These are phyloP conservation scores for Dimargaris cristalligena DNA, from an alignment of 192 early-diverging fungal genomes.

Conservation along the genomic window DNA sequence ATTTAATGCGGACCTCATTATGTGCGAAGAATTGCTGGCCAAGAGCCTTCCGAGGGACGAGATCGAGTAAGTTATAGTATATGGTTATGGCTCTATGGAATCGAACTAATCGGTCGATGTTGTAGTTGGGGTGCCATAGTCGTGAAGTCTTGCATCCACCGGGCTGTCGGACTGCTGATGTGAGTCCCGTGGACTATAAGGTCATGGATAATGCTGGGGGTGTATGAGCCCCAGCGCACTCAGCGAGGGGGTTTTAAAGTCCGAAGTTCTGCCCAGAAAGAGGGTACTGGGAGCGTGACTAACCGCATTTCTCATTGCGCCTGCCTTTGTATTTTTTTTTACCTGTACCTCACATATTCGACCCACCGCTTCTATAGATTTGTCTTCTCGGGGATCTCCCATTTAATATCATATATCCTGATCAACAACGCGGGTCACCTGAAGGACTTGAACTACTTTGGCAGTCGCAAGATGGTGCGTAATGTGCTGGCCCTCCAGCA, in stretches of 20 bases:
- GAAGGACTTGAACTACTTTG: slow-evolving; percentile 45
- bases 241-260: too few species aligned
- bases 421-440: slow-evolving; percentile 49
- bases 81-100: too few species aligned
- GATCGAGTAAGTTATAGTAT: slow-evolving; percentile 40
- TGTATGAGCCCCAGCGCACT: too few species aligned
- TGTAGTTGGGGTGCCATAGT: too few species aligned
- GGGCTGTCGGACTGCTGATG: too few species aligned
- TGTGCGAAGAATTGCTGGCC: slow-evolving; percentile 53
- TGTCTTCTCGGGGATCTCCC: slow-evolving; percentile 66
- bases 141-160: too few species aligned
- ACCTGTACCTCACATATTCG: background rate
- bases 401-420: slow-evolving; percentile 52
- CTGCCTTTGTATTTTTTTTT: background rate
- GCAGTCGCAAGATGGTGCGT: slow-evolving; percentile 58
- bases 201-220: too few species aligned
- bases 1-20: slow-evolving; percentile 62
- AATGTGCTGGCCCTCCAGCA: slow-evolving; percentile 79
- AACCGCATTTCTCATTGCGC: too few species aligned
- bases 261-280: too few species aligned
- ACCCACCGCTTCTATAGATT: slow-evolving; percentile 28
- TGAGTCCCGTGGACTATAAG: too few species aligned
- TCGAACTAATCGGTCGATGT: too few species aligned
- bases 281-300: too few species aligned
- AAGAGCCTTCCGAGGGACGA: slow-evolving; percentile 41